Base-by-base conservation (phyloP, 257 asterid genomes). In the Pogostemon cablin region DNA sequence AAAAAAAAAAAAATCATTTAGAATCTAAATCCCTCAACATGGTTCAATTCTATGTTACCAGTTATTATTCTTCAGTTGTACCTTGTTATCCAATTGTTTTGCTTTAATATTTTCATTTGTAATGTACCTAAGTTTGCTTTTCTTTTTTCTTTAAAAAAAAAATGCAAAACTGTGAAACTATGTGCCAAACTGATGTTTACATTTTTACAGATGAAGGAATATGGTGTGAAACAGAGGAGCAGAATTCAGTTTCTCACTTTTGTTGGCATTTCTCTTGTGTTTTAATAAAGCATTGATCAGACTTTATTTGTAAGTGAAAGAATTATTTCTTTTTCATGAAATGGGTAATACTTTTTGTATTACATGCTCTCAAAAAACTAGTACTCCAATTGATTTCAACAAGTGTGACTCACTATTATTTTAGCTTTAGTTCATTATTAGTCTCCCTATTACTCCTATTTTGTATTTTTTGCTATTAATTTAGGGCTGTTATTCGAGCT, bases 121-220 rank as follows among this genome's bases (percentile, higher is more conserved):
- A 0, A 53, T 48, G 48, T n/a, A 37, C 47, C 55, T 60, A 67
- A 52, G 12, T 72, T 64, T 40, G 54, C 43, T 57, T 73, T 55
- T 11, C 47, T 9, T 2, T 6, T 6, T 7, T 9, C 25, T 8
- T 44, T 25, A 0, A 25, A 25, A 25, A 25, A 25, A 25, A 25
- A 25, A 11, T 10, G 6, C 63, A 6, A 62, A 71, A 39, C 32
- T 15, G 11, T 8, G 25, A 8, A 53, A 65, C 47, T 52, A 32
- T 34, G 43, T 7, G 20, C 63, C 25, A 60, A 20, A 67, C 53
- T 74, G 52, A 68, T 37, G 17, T 50, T 54, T 46, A 10, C 62
- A 11, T 41, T 6, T 71, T 71, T 76, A 80, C 83, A 78, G 87
- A 58, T 83, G 80, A 60, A 72, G n/a, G 44, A 42, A 62, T 25